Evolutionary conservation across 2,329 filamentous ascomycete species (phyloP).

Genomic region (Pseudopyrenochaeta lycopersici): DNA sequence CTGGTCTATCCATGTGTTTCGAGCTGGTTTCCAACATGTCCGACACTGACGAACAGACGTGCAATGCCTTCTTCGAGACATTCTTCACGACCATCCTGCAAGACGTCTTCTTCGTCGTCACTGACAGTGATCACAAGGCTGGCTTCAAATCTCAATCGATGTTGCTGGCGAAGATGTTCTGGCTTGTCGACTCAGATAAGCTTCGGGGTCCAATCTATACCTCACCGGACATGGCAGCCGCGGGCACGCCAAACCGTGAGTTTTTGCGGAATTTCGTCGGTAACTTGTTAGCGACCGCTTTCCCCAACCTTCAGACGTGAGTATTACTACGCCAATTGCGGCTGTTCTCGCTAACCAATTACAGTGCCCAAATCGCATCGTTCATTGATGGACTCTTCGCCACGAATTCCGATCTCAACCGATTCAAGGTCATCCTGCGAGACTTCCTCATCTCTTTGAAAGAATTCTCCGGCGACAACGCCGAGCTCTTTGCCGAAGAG

Average conservation of each 20-base stretch:
- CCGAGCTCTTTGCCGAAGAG: slow-evolving; percentile 92
- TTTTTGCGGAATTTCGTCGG: slow-evolving; percentile 90
- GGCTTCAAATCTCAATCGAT: slow-evolving; percentile 98
- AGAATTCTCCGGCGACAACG: slow-evolving; percentile 95
- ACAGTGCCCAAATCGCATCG: slow-evolving; percentile 81
- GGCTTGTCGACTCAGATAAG: slow-evolving; percentile 89
- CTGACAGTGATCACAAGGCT: slow-evolving; percentile 97
- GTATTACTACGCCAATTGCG: slow-evolving; percentile 47
- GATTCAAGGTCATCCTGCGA: slow-evolving; percentile 94
- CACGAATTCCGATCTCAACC: slow-evolving; percentile 86
- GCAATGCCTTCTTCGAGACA: slow-evolving; percentile 96
- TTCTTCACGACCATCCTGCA: slow-evolving; percentile 96
- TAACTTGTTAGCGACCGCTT: slow-evolving; percentile 84
- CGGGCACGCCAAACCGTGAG: slow-evolving; percentile 87
- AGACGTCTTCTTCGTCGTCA: slow-evolving; percentile 97
- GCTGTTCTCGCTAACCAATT: slow-evolving; percentile 38
- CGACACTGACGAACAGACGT: slow-evolving; percentile 84
- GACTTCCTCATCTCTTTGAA: slow-evolving; percentile 98
- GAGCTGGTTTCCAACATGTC: slow-evolving; percentile 98
- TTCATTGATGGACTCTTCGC: slow-evolving; percentile 93
- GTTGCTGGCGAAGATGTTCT: slow-evolving; percentile 94
- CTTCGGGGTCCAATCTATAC: slow-evolving; percentile 92
- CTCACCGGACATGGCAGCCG: slow-evolving; percentile 76
- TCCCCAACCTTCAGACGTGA: slow-evolving; percentile 90
- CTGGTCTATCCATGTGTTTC: slow-evolving; percentile 96